Base-by-base conservation (phyloP, 192 early-diverging fungal genomes). In the Podila clonocystis region DNA sequence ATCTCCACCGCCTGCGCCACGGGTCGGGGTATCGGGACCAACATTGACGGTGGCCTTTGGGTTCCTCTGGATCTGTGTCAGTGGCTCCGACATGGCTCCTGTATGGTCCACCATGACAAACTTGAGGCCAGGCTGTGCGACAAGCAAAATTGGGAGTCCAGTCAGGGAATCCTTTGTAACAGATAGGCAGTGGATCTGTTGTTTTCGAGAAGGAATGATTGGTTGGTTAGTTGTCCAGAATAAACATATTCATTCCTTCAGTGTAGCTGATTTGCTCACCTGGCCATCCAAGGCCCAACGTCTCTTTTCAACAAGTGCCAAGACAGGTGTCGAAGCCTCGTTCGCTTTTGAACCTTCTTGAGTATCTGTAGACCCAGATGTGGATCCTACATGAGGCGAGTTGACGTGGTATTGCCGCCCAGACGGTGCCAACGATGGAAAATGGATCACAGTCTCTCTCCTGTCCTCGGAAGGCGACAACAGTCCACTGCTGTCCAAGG, bases 211-310 rank as follows among this genome's bases (percentile, higher is more conserved):
- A 12, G 9, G 19, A 9, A 31, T 11, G 12, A 15, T 45, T 45
- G 13, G 12, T 45, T 12, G 15, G 41, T 45, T 15, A 45, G 38
- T 0, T 12, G 6, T 45, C 15, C 3, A 76, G 29, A 2, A 12
- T 8, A 1, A n/a, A 8, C 9, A 4, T 2, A 48, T n/a, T 7
- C 17, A 48, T 55, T 60, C 12, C 29, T 59, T 8, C 28, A 1
- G 12, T 1, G 12, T 15, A 17, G 2, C 11, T 15, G 41, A 11
- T 58, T 19, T 34, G 5, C 55, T 75, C 84, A 85, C 87, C 75
- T 90, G 88, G 8, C 83, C 87, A 66, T 88, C 87, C 62, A 90
- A 75, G 9, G 84, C 78, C 88, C 87, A 90, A 49, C 85, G 73
- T 17, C 84, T 83, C 59, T 88, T 90, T 41, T 89, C 84, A 7